A percentile compares a stretch with the other conserved stretches of the same genome.
Conservation (phyloP, 805 yeast genomes). For the Candida corydali region DNA sequence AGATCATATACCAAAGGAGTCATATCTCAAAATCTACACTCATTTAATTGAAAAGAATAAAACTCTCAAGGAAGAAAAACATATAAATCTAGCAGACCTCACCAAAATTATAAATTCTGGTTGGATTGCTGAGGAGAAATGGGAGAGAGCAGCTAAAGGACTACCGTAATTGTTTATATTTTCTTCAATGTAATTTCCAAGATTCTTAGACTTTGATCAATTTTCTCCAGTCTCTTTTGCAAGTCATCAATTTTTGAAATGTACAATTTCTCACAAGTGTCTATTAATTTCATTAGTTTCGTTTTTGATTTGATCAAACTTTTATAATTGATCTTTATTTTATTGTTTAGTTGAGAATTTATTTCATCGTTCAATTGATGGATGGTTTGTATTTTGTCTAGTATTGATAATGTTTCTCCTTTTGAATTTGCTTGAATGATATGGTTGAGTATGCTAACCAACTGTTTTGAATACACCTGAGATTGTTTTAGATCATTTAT, state of each 20-base stretch:
- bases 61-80: slow-evolving; percentile 51
- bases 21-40: slow-evolving; percentile 60
- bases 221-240: slow-evolving; percentile 50
- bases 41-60: slow-evolving; percentile 68
- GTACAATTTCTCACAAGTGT: slow-evolving; percentile 5
- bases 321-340: slow-evolving; percentile 28
- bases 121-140: slow-evolving; percentile 75
- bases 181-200: slow-evolving; percentile 51
- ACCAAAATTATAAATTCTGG: slow-evolving; percentile 73
- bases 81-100: slow-evolving; percentile 72
- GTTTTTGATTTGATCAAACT: slow-evolving; percentile 19
- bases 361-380: slow-evolving; percentile 36
- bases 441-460: slow-evolving; percentile 19
- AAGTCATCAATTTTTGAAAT: slow-evolving; percentile 7
- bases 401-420: slow-evolving; percentile 14
- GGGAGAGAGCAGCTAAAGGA: slow-evolving; percentile 54
- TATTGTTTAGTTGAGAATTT: slow-evolving; percentile 30
- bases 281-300: slow-evolving; percentile 20
- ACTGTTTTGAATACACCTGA: slow-evolving; percentile 21
- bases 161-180: slow-evolving; percentile 21
- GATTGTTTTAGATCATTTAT: slow-evolving; percentile 22
- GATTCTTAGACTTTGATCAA: slow-evolving; percentile 71
- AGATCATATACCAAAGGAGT: slow-evolving; percentile 42
- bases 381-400: slow-evolving; percentile 39
- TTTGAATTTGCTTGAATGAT: slow-evolving; percentile 24